A percentile compares a stretch with the other conserved stretches of the same genome.
Evolutionary conservation across 2,329 filamentous ascomycete species (phyloP).

Genomic region (Beauveria scarabaeidicola): DNA sequence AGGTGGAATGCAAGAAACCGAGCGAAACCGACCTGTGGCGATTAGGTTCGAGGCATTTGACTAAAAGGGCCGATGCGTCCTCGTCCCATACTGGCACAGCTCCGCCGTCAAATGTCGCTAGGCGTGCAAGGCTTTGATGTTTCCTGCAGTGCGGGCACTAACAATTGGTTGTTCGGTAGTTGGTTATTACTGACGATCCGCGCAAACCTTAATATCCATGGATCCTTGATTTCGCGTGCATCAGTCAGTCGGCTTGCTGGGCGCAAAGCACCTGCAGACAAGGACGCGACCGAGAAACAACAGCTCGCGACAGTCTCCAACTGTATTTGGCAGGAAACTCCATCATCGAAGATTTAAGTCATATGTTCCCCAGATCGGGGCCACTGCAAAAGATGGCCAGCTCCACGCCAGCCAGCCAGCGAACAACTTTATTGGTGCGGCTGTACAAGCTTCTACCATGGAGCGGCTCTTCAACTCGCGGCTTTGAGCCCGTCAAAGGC

Average conservation of each 20-base stretch:
- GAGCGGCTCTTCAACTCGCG: neutral
- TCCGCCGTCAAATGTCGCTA: neutral
- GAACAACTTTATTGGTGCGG: slow-evolving; percentile 1
- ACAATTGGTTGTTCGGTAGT: neutral
- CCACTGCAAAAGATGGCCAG: neutral
- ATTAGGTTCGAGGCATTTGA: neutral
- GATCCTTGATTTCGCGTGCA: too few relatives aligned
- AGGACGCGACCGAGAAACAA: neutral
- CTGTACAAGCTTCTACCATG: neutral
- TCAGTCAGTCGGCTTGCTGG: neutral
- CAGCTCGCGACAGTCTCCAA: neutral
- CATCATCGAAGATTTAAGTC: neutral
- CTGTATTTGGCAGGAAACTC: neutral
- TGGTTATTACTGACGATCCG: neutral
- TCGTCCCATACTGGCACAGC: neutral
- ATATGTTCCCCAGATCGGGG: neutral
- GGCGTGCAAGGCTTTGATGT: neutral
- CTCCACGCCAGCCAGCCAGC: neutral
- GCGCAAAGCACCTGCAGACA: neutral
- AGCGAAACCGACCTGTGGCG: neutral
- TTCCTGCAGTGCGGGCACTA: neutral
- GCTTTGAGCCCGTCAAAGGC: neutral
- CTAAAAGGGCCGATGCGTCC: neutral
- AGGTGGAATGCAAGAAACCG: neutral
- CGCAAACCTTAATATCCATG: neutral